Percentiles rank a stretch among this genome's conserved stretches.
These are phyloP conservation scores for Trichocladium antarcticum DNA, from an alignment of 495 filamentous ascomycete species.

Conservation along the genomic window DNA sequence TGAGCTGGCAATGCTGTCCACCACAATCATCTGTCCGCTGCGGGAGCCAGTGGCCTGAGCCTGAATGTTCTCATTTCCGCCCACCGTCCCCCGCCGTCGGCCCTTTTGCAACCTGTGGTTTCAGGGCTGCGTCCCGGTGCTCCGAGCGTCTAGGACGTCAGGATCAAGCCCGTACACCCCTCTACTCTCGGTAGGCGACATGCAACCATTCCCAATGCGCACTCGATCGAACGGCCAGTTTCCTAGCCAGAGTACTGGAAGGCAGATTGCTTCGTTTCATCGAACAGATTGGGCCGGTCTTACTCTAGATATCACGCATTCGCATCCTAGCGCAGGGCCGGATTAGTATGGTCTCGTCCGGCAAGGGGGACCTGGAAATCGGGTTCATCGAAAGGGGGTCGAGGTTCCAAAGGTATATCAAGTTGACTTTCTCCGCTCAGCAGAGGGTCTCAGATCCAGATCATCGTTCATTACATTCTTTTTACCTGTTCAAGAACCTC, in stretches of 20 bases:
- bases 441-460: too few species aligned
- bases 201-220: conserved; percentile 3
- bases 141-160: conserved; percentile 4
- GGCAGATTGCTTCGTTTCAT: conserved; percentile 12
- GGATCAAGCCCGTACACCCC: background rate
- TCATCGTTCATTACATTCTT: background rate
- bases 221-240: background rate
- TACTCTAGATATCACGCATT: too few species aligned
- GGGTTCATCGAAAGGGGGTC: background rate
- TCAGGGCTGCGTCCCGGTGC: conserved; percentile 10
- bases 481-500: background rate
- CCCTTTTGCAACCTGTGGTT: too few species aligned
- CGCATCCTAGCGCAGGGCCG: background rate
- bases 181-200: background rate
- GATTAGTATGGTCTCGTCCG: background rate
- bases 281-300: background rate
- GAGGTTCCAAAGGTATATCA: conserved; percentile 2
- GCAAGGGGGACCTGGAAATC: background rate
- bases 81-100: too few species aligned
- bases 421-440: background rate
- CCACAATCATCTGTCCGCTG: too few species aligned
- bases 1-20: too few species aligned
- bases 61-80: too few species aligned
- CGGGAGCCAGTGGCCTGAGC: too few species aligned
- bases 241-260: conserved; percentile 13